Base-by-base conservation (phyloP, 208 protist species). In the Trypanosoma mega region DNA sequence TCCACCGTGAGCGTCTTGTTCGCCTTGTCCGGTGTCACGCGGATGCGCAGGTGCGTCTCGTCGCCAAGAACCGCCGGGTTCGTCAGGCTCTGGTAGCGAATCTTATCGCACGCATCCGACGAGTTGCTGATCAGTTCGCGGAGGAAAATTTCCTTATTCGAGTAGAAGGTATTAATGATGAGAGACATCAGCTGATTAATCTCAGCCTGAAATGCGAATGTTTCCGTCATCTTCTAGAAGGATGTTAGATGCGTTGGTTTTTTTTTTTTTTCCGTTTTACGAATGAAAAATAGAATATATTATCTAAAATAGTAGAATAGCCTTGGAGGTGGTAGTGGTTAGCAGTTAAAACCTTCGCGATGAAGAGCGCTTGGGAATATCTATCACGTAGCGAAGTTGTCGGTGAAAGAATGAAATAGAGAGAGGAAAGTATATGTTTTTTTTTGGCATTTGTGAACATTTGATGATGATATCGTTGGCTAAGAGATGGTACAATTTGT, bases 151-250 rank as follows among this genome's bases (percentile, higher is more conserved):
- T 99, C 98, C 85, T 99, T 99, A 78, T 99, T 99, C 21, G 81
- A 93, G 86, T 99, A 99, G 80, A 99, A 99, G 51, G 98, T 99
- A 90, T 99, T 99, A 90, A 99, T 99, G 80, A 99, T 99, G 20
- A 99, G 76, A 53, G 71, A 89, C 87, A 99, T 94, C 59, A 99
- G 80, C 82, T 98, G 97, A 70, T 97, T 98, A 78, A 98, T 98
- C 73, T 99, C 97, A 77, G 97, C 96, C 91, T 98, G 91, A 65
- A 81, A 75, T 61, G 67, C 68, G 74, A 80, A 80, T 6, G 74
- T 80, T 46, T 80, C 68, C 44, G 74, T 60, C 74, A 80, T 80
- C 16, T 58, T 76, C 44, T 20, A 16, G n/a, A n/a, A n/a, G n/a
- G 34, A 12, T 39, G 34, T 39, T 39, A 39, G 6, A 12, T 12